Conservation (phyloP, 345 rosid species). For the Murraya koenigii region DNA sequence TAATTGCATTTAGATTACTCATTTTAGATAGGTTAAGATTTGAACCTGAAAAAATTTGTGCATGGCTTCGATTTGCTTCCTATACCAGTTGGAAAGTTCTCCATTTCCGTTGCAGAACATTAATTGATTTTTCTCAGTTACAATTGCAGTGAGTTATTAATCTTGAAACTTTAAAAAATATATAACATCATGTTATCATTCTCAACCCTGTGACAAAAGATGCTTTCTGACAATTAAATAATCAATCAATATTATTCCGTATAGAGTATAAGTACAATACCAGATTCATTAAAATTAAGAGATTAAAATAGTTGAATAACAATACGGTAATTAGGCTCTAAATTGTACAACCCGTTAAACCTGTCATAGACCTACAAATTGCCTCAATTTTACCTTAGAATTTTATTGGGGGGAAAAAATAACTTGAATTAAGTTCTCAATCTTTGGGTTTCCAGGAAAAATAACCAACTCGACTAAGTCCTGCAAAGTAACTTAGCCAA, state of each 20-base stretch:
- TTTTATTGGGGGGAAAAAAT: neutral
- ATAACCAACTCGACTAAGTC: too few species aligned
- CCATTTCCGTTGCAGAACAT: conserved; percentile 80
- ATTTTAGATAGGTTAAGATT: conserved; percentile 66
- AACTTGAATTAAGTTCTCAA: neutral
- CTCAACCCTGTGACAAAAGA: conserved; percentile 7
- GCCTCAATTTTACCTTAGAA: neutral
- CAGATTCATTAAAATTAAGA: conserved; percentile 8
- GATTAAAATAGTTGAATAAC: conserved; percentile 5
- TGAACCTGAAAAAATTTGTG: conserved; percentile 98
- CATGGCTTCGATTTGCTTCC: conserved; percentile 98
- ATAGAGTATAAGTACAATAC: neutral
- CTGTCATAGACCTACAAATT: neutral
- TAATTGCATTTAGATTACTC: conserved; percentile 41
- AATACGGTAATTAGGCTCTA: neutral
- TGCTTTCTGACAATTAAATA: conserved; percentile 9
- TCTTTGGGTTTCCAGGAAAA: neutral
- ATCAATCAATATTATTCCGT: conserved; percentile 8
- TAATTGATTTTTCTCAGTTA: conserved; percentile 64
- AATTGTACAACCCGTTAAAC: neutral
- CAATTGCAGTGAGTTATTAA: conserved; percentile 39
- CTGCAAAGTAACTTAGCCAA: too few species aligned
- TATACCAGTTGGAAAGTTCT: conserved; percentile 76
- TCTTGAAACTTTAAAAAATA: conserved; percentile 28
- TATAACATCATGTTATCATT: conserved; percentile 17